Conservation (phyloP, 169 alveolate genomes). For the Plasmodium gonderi region DNA sequence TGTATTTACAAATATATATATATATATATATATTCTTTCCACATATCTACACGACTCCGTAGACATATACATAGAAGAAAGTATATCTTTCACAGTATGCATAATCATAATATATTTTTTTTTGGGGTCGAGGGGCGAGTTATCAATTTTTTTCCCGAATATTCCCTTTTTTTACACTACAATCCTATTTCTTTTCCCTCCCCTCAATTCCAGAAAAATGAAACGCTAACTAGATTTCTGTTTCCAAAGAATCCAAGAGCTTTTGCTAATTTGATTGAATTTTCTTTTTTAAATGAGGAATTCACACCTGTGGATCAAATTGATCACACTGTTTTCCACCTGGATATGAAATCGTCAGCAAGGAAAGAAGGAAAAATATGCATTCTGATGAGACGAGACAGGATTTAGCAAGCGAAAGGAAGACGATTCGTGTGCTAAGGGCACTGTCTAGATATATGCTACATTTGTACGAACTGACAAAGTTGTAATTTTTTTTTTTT, state of each 20-base stretch:
- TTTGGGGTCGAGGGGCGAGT: too few species aligned
- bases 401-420: not conserved
- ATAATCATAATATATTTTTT: too few species aligned
- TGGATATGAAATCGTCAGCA: slow-evolving; percentile 59
- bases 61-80: too few species aligned
- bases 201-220: slow-evolving; percentile 34
- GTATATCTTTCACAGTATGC: too few species aligned
- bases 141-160: too few species aligned
- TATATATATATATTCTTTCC: not conserved
- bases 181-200: not conserved
- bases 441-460: too few species aligned
- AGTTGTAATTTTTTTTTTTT: not conserved
- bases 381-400: too few species aligned
- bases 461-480: not conserved
- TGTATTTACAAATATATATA: not conserved
- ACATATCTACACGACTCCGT: too few species aligned
- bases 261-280: slow-evolving; percentile 35
- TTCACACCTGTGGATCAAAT: slow-evolving; percentile 44
- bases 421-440: too few species aligned
- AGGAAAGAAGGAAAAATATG: not conserved
- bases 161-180: too few species aligned
- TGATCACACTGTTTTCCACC: slow-evolving; percentile 71
- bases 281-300: slow-evolving; percentile 59
- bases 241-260: slow-evolving; percentile 75
- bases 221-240: slow-evolving; percentile 54